These are phyloP conservation scores for Pythium angustatum DNA, from an alignment of 352 stramenopile species.

Conservation along the genomic window DNA sequence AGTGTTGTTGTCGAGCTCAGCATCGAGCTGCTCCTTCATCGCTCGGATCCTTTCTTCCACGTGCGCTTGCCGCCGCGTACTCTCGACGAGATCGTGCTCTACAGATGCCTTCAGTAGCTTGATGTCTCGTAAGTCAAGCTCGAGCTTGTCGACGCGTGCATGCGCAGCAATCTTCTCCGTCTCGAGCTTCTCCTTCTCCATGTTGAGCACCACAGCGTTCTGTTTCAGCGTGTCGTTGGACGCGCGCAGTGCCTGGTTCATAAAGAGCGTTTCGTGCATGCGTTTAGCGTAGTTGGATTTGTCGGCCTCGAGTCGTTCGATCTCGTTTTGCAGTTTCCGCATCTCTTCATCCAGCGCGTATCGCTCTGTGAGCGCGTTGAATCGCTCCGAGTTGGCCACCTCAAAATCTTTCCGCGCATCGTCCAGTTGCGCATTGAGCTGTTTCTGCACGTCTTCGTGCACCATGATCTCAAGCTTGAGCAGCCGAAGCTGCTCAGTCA, in stretches of 20 bases:
- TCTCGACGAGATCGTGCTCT: slow-evolving; percentile 55
- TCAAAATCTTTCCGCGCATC: slow-evolving; percentile 62
- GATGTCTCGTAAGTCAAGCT: slow-evolving; percentile 35
- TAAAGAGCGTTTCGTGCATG: slow-evolving; percentile 75
- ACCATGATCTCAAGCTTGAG: slow-evolving; percentile 69
- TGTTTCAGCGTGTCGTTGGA: slow-evolving; percentile 72
- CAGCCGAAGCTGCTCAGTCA: slow-evolving; percentile 54
- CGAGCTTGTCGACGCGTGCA: slow-evolving; percentile 34
- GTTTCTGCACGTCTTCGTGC: slow-evolving; percentile 64
- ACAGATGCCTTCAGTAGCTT: slow-evolving; percentile 42
- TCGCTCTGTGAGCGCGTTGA: slow-evolving; percentile 62
- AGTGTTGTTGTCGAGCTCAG: slow-evolving; percentile 47
- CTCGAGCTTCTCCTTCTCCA: slow-evolving; percentile 62
- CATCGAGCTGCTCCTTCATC: slow-evolving; percentile 69
- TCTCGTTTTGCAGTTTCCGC: slow-evolving; percentile 48
- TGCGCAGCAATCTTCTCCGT: slow-evolving; percentile 43
- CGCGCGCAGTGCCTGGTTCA: slow-evolving; percentile 69
- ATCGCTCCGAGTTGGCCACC: slow-evolving; percentile 61
- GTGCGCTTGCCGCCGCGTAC: slow-evolving; percentile 46
- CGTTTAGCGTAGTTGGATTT: slow-evolving; percentile 62
- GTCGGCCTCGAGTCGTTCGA: slow-evolving; percentile 55
- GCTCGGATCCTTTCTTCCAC: slow-evolving; percentile 48
- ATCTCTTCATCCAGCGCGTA: slow-evolving; percentile 69
- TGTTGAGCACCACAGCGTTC: slow-evolving; percentile 43
- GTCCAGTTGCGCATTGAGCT: slow-evolving; percentile 60